phyloP scores from a whole-genome alignment of 192 early-diverging fungal species.

The Rhizophagus clarus region DNA sequence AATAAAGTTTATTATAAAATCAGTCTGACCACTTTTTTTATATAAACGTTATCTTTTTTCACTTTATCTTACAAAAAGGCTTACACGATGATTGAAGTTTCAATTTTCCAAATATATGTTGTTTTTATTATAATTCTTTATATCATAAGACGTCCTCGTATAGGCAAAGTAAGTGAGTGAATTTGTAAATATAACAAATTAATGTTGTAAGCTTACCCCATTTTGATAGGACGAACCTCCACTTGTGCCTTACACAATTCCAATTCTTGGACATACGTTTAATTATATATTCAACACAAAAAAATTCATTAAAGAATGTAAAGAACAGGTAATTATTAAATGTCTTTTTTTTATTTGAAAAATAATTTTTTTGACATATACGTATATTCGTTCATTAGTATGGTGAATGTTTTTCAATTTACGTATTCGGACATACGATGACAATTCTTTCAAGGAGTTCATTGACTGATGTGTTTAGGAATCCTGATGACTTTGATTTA shows the following conservation, averaged over 20 bases:
- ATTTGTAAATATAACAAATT: too few relatives aligned
- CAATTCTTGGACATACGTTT: slow-evolving; percentile 15
- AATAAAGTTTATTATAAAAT: too few relatives aligned
- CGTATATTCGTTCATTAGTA: not conserved
- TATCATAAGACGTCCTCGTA: too few relatives aligned
- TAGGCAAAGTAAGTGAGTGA: too few relatives aligned
- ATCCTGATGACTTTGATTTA: not conserved
- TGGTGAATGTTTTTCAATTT: slow-evolving; percentile 9
- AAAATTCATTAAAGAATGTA: not conserved
- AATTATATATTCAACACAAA: not conserved
- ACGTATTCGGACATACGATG: not conserved
- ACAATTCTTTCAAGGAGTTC: not conserved
- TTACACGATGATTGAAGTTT: too few relatives aligned
- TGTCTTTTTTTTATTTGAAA: not conserved
- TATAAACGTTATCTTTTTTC: too few relatives aligned
- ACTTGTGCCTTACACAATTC: not conserved
- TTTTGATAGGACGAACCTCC: slow-evolving; percentile 22
- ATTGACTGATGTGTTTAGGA: not conserved
- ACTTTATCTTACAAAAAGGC: too few relatives aligned
- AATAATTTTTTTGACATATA: not conserved
- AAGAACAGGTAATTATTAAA: not conserved
- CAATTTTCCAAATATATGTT: too few relatives aligned
- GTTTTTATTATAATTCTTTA: too few relatives aligned
- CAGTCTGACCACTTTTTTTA: too few relatives aligned
- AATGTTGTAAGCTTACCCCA: too few relatives aligned